A percentile compares a stretch with the other conserved stretches of the same genome.
Conservation (phyloP, 495 filamentous ascomycete species). For the Tuber brumale region DNA sequence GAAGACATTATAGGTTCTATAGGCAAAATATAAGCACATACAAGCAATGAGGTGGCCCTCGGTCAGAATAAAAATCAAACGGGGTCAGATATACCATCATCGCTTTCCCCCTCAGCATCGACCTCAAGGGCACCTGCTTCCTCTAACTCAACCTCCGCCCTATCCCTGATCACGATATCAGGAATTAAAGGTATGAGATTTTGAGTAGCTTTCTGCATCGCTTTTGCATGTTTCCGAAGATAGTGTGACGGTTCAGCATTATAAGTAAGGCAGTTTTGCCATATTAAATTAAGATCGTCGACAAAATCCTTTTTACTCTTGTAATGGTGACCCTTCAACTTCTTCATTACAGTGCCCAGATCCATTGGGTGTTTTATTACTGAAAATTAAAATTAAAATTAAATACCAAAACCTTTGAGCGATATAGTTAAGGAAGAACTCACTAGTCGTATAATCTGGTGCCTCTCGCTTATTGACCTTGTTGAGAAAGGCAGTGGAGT, state of each 20-base stretch:
- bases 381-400: constrained; percentile 42
- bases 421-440: constrained; percentile 41
- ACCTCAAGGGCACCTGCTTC: constrained; percentile 72
- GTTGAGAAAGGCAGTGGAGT: constrained; percentile 86
- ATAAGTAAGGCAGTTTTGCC: constrained; percentile 92
- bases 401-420: constrained; percentile 1
- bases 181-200: constrained; percentile 93
- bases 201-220: constrained; percentile 94
- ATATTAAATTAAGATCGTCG: constrained; percentile 85
- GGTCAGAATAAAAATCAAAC: constrained; percentile 24
- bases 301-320: constrained; percentile 95
- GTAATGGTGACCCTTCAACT: constrained; percentile 78
- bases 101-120: constrained; percentile 79
- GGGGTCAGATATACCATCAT: constrained; percentile 52
- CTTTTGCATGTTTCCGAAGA: constrained; percentile 84
- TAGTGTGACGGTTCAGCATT: constrained; percentile 84
- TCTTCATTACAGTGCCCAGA: constrained; percentile 95
- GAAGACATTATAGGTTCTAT: constrained; percentile 93
- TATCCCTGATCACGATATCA: constrained; percentile 78
- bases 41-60: not conserved
- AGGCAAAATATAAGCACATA: constrained; percentile 35
- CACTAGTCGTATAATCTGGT: constrained; percentile 86
- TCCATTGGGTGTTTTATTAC: constrained; percentile 99
- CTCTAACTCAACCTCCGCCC: constrained; percentile 93
- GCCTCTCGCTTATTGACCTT: constrained; percentile 94